A percentile compares a stretch with the other conserved stretches of the same genome.
Evolutionary conservation across 2,329 filamentous ascomycete genomes (phyloP).

Genomic region (Ophiostoma novo-ulmi): DNA sequence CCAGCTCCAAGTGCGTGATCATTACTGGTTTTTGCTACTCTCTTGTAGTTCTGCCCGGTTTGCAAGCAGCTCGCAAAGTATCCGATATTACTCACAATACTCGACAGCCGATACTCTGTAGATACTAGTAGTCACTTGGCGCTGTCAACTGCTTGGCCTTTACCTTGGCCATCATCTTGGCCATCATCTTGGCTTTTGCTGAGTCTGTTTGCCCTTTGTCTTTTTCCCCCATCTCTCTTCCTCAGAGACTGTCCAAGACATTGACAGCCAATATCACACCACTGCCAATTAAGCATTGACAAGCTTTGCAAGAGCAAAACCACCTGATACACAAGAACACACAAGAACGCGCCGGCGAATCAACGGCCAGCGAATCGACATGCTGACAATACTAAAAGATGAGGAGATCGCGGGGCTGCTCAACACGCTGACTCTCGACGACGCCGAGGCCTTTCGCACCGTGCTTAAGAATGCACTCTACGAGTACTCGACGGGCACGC

Average conservation of each 20-base stretch:
- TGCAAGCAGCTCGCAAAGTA: not conserved
- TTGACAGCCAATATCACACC: not conserved
- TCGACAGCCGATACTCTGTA: too few species aligned
- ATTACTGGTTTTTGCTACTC: not conserved
- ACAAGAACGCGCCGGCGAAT: not conserved
- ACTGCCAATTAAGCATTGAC: not conserved
- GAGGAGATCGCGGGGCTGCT: slow-evolving; percentile 51
- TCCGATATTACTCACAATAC: too few species aligned
- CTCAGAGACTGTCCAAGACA: not conserved
- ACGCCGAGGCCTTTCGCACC: slow-evolving; percentile 49
- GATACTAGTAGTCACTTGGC: not conserved
- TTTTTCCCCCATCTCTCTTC: not conserved
- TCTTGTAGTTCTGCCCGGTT: not conserved
- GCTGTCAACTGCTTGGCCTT: not conserved
- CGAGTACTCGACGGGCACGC: slow-evolving; percentile 56
- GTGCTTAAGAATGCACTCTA: slow-evolving; percentile 50
- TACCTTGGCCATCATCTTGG: not conserved
- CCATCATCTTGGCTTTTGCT: not conserved
- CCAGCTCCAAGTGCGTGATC: slow-evolving; percentile 1
- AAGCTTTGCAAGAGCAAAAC: not conserved
- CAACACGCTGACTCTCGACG: slow-evolving; percentile 47
- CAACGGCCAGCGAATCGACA: slow-evolving; percentile 34
- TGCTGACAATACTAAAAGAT: slow-evolving; percentile 55
- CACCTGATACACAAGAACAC: not conserved
- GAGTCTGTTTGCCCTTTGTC: not conserved